Evolutionary conservation across 495 filamentous ascomycete genomes (phyloP), one percentile per base, ranked within the genome.

Genomic region (Chaetomium fimeti): DNA sequence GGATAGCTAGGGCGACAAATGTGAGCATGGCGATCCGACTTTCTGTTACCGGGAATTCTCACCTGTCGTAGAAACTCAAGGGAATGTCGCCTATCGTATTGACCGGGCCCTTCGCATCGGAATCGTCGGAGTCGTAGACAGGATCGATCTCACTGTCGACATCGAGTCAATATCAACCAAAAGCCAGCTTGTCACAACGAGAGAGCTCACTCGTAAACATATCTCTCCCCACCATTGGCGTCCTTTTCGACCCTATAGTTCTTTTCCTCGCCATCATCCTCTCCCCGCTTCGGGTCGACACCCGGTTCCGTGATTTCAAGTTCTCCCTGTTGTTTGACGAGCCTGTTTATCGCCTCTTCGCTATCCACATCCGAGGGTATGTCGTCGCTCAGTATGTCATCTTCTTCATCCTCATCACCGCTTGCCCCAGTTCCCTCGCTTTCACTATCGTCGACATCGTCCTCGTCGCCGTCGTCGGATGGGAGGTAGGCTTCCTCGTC

Each of bases 21-120:
- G 29, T 61, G 25, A 64, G 45, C 13, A 49, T 6, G 55, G 38
- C 29, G 29, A 24, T 15, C 8, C 15, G 11, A 40, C n/a, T n/a
- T 0, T 3, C 7, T n/a, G 8, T 0, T 6, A 12, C 4, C 13
- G 1, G 22, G 13, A 24, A 20, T 6, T 15, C 66, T 11, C 16
- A 98, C 52, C 90, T 88, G 72, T 98, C 93, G 82, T 98, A 98
- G 78, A 96, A 97, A 29, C 88, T 88, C 22, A 98, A 76, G 15
- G 93, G 91, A 64, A 98, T 98, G 72, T 98, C 83, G 62, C 94
- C 94, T 72, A 98, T 96, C 5, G 94, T 97, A 74, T 98, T 98
- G 15, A 80, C 79, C 28, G 87, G 85, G 28, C 85, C 88, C 52
- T 89, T 86, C 9, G 87, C 87, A 71, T 97, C 94, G 4, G 90